Percentiles rank a stretch among this genome's conserved stretches.
Conservation (phyloP, 176 grass and related monocot genomes). For the Cenchrus purpureus region DNA sequence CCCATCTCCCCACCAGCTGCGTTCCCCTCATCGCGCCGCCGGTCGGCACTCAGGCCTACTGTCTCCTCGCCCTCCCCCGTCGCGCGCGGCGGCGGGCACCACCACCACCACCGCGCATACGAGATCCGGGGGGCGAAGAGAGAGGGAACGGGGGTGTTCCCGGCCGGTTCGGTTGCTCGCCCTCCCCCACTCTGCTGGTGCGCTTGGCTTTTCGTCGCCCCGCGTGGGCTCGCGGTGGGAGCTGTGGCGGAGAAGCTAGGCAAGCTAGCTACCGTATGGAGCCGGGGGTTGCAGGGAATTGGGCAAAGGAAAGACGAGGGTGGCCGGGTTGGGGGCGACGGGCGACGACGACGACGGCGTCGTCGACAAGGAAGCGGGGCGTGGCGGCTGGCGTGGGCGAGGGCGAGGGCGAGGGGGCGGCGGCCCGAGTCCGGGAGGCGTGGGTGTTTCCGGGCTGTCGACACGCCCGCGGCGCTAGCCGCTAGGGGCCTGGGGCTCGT, state of each 20-base stretch:
- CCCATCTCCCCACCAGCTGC: constrained; percentile 67
- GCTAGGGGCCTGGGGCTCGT: not conserved
- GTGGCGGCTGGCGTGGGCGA: not conserved
- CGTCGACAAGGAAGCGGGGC: constrained; percentile 32
- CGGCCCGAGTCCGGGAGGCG: not conserved
- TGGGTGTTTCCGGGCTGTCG: not conserved
- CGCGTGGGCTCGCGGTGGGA: not conserved
- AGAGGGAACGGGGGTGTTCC: not conserved
- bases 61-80: not conserved
- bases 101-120: constrained; percentile 42
- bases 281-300: not conserved
- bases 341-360: constrained; percentile 29
- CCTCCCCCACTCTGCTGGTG: not conserved
- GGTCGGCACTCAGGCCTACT: not conserved
- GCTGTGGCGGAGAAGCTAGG: constrained; percentile 24
- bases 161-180: not conserved
- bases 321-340: not conserved
- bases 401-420: not conserved
- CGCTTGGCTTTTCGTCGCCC: not conserved
- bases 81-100: not conserved
- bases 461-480: not conserved
- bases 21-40: constrained; percentile 32
- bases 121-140: constrained; percentile 37
- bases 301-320: not conserved
- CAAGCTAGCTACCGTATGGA: constrained; percentile 5